Base-by-base conservation (phyloP, 2,329 filamentous ascomycete genomes). In the Fusarium sambucinum region DNA sequence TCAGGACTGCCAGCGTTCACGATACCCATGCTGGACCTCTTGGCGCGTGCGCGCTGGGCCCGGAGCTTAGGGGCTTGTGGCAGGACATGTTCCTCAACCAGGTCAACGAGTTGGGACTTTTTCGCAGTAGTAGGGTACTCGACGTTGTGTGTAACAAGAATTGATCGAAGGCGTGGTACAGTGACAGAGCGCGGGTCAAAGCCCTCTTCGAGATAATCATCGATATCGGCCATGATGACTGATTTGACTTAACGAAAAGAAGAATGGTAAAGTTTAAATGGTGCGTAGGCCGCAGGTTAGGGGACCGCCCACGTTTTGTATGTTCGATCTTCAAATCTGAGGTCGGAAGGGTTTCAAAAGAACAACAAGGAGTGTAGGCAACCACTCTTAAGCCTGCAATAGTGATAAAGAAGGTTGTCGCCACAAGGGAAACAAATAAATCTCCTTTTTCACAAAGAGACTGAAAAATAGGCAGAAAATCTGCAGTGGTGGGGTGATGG, bases 81-180 rank as follows among this genome's bases (percentile, higher is more conserved):
- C 6, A 92, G 81, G 29, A 99, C 86, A 67, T 96, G 84, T 32
- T 91, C 85, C 75, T 91, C 89, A 80, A 99, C 94, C 46, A 98
- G 88, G 10, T 92, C 89, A 63, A 99, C 85, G 23, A 99, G 88
- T 76, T 97, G 91, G 0, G 89, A 83, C 82, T 99, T 99, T 82
- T 98, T 99, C 14, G 96, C 94, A 6, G 90, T 94, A 0, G 93
- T 90, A 7, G 94, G 91, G 77, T 97, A 98, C 37, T 89, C 82
- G 74, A 98, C 84, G 77, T 94, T 92, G 81, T 99, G 93, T 69
- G 89, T 91, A 74, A 98, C 92, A 59, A 99, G 88, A 70, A 98
- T 96, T 48, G 92, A 95, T 74, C 96, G 92, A 73, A 99, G 84
- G 45, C 92, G 91, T 29, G 96, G 94, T 50, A 98, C 89, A 2